Percentiles rank a stretch among this genome's conserved stretches.
phyloP scores from a whole-genome alignment of 208 protist species.

The Trichomonas tenax region DNA sequence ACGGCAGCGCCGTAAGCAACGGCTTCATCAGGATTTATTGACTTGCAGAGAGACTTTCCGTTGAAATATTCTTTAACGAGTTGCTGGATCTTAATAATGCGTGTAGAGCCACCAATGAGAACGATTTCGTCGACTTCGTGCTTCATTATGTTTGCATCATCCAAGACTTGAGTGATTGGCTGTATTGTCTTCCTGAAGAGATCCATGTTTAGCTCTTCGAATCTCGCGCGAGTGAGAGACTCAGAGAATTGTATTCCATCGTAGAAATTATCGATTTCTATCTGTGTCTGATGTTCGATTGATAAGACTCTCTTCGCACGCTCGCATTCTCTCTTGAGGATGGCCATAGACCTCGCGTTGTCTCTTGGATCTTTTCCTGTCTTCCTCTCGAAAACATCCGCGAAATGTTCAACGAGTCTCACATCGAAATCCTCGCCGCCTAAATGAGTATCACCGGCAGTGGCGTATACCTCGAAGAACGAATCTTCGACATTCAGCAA shows the following conservation, averaged over 20 bases:
- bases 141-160: conserved; percentile 77
- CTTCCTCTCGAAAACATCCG: conserved; percentile 67
- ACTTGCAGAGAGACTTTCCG: conserved; percentile 70
- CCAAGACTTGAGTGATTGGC: conserved; percentile 73
- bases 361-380: conserved; percentile 50
- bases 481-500: conserved; percentile 85
- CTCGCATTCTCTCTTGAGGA: conserved; percentile 65
- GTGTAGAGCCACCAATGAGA: conserved; percentile 75
- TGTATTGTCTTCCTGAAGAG: conserved; percentile 78
- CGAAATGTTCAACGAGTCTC: conserved; percentile 83
- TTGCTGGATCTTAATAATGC: conserved; percentile 87
- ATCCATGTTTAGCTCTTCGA: conserved; percentile 84
- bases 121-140: conserved; percentile 80
- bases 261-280: conserved; percentile 75
- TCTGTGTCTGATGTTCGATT: conserved; percentile 25
- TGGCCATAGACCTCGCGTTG: conserved; percentile 46
- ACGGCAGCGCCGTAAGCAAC: conserved; percentile 93
- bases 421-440: conserved; percentile 74
- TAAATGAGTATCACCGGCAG: conserved; percentile 77
- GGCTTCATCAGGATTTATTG: conserved; percentile 76
- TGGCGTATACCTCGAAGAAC: conserved; percentile 80
- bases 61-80: conserved; percentile 69
- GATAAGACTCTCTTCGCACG: conserved; percentile 74
- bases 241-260: conserved; percentile 66
- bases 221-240: conserved; percentile 61